A percentile compares a stretch with the other conserved stretches of the same genome.
These are phyloP conservation scores for Pichia nanzhaoensis DNA, from an alignment of 805 yeast species.

Conservation along the genomic window DNA sequence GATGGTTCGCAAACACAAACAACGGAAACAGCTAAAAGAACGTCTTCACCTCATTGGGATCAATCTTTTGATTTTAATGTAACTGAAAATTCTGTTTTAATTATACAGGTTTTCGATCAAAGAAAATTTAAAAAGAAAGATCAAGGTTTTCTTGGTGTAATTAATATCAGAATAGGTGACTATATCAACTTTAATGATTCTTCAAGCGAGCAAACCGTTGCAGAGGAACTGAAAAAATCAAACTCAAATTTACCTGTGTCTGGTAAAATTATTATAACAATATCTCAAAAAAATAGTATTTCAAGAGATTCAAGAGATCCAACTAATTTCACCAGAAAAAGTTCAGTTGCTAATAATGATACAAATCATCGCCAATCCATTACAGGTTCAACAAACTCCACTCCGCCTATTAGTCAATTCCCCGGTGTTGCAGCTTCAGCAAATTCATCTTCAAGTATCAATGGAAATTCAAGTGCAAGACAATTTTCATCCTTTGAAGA, in stretches of 20 bases:
- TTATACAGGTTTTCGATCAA: slow-evolving; percentile 93
- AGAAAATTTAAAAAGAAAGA: slow-evolving; percentile 97
- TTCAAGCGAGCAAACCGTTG: slow-evolving; percentile 72
- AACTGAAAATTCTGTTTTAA: slow-evolving; percentile 74
- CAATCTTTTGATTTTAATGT: slow-evolving; percentile 77
- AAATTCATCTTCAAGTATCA: background rate
- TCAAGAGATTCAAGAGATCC: slow-evolving; percentile 27
- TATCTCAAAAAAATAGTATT: slow-evolving; percentile 39
- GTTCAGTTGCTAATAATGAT: slow-evolving; percentile 2
- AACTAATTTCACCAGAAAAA: slow-evolving; percentile 19
- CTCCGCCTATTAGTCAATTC: slow-evolving; percentile 18
- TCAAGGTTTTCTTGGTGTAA: slow-evolving; percentile 96
- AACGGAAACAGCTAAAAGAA: slow-evolving; percentile 88
- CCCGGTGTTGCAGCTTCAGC: slow-evolving; percentile 25
- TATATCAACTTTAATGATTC: slow-evolving; percentile 58
- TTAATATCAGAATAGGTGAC: slow-evolving; percentile 84
- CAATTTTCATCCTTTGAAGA: slow-evolving; percentile 94
- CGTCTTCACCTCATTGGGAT: slow-evolving; percentile 97
- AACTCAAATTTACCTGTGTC: slow-evolving; percentile 90
- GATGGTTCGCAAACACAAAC: slow-evolving; percentile 96
- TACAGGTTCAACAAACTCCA: slow-evolving; percentile 4
- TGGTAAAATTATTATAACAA: slow-evolving; percentile 79
- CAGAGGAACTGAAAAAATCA: slow-evolving; percentile 85
- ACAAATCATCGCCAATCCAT: slow-evolving; percentile 2
- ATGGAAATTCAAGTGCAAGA: slow-evolving; percentile 32